phyloP scores from a whole-genome alignment of 1,139 yeast genomes.

The Kodamaea plutei region DNA sequence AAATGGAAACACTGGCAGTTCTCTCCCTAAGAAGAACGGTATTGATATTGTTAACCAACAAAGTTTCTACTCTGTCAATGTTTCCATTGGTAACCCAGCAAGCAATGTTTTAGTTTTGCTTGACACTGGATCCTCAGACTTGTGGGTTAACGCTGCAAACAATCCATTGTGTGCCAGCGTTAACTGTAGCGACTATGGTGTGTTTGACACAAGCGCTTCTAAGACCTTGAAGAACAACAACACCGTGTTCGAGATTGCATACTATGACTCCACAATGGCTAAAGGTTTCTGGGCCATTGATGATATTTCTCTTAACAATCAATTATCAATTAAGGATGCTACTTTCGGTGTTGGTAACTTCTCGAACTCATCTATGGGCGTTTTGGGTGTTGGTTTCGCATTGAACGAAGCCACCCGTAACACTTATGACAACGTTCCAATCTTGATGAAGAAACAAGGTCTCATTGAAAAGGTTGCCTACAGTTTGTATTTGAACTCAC shows the following conservation, averaged over 20 bases:
- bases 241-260: constrained; percentile 31
- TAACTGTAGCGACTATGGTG: constrained; percentile 42
- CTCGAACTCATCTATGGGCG: constrained; percentile 53
- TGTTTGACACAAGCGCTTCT: constrained; percentile 46
- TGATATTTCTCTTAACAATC: constrained; percentile 17
- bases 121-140: constrained; percentile 47
- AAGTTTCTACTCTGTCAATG: constrained; percentile 8
- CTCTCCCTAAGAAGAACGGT: not conserved
- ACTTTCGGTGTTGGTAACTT: constrained; percentile 54
- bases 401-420: constrained; percentile 11
- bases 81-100: constrained; percentile 10
- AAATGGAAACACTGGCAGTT: not conserved
- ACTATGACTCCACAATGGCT: constrained; percentile 32
- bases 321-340: constrained; percentile 33
- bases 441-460: constrained; percentile 23
- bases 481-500: constrained; percentile 12
- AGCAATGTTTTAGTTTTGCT: constrained; percentile 28
- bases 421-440: constrained; percentile 27
- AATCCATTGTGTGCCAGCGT: constrained; percentile 9
- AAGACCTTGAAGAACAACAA: constrained; percentile 42
- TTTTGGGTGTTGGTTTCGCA: constrained; percentile 54
- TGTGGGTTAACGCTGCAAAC: constrained; percentile 41
- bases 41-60: constrained; percentile 1
- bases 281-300: constrained; percentile 58
- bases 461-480: constrained; percentile 25